Conservation (phyloP, 129 eudicot genomes). For the Flaveria brownii region DNA sequence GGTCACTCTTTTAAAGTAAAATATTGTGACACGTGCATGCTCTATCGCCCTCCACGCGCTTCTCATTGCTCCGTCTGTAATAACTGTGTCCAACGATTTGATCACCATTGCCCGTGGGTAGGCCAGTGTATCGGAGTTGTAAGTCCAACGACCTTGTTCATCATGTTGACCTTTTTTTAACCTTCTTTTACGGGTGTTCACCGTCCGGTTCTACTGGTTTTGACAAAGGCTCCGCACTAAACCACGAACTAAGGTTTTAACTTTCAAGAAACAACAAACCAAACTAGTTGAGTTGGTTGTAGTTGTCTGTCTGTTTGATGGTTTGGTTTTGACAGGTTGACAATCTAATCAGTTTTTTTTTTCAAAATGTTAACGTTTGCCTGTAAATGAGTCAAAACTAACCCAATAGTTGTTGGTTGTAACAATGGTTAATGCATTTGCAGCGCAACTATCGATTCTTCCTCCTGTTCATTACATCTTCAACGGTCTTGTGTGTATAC, state of each 20-base stretch:
- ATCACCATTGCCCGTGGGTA: conserved; percentile 99
- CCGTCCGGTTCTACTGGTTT: background rate
- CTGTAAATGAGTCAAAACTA: background rate
- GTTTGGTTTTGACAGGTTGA: no score
- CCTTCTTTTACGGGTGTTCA: background rate
- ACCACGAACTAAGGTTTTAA: no score
- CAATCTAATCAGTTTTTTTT: no score
- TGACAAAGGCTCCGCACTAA: no score
- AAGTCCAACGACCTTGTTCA: conserved; percentile 37
- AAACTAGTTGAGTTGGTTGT: no score
- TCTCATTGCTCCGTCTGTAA: conserved; percentile 93
- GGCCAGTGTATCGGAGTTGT: conserved; percentile 93
- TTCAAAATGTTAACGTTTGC: no score
- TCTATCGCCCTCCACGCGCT: conserved; percentile 84
- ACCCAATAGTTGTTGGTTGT: conserved; percentile 15
- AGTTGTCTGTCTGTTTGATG: no score
- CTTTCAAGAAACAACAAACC: no score
- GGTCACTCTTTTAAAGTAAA: conserved; percentile 68
- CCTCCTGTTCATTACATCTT: conserved; percentile 60
- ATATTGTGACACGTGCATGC: conserved; percentile 74
- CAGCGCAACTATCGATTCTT: conserved; percentile 88
- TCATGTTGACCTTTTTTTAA: no score
- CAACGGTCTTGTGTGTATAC: conserved; percentile 63
- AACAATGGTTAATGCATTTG: conserved; percentile 32
- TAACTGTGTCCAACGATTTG: conserved; percentile 81